Conservation (phyloP, 2,329 filamentous ascomycete species). For the Trichoderma oligosporum region DNA sequence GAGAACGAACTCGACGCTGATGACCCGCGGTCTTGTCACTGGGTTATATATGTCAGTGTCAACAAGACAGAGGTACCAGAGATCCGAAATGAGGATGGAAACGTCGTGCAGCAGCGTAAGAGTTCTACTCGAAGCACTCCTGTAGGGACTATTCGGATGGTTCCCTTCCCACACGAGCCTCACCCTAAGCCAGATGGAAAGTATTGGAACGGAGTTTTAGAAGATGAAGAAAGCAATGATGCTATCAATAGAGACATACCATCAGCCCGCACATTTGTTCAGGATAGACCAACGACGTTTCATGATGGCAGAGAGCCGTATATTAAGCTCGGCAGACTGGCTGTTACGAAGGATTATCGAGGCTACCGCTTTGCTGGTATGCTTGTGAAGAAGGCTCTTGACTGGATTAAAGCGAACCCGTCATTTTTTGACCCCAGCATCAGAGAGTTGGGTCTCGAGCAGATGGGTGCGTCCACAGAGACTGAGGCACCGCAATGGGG, state of each 20-base stretch:
- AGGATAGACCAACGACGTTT: conserved; percentile 47
- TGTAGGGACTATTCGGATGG: conserved; percentile 73
- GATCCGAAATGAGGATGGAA: conserved; percentile 41
- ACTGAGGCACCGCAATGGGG: conserved; percentile 59
- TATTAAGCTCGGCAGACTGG: conserved; percentile 76
- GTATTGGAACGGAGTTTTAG: conserved; percentile 45
- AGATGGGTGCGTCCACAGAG: conserved; percentile 38
- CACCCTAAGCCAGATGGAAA: conserved; percentile 53
- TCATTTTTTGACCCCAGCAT: conserved; percentile 51
- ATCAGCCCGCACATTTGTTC: conserved; percentile 24
- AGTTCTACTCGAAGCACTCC: conserved; percentile 46
- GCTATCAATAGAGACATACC: conserved; percentile 3
- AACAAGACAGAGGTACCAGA: conserved; percentile 44
- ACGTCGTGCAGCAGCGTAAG: conserved; percentile 40
- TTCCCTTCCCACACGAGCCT: conserved; percentile 72
- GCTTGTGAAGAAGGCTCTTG: conserved; percentile 63
- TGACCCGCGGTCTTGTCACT: conserved; percentile 76
- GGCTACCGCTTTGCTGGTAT: conserved; percentile 60
- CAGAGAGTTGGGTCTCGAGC: conserved; percentile 42
- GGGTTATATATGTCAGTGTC: conserved; percentile 74
- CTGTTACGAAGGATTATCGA: conserved; percentile 63
- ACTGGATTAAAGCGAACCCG: conserved; percentile 64
- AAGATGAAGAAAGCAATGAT: conserved; percentile 24
- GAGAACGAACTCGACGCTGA: conserved; percentile 77
- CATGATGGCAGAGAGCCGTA: conserved; percentile 68